Evolutionary conservation across 169 alveolate species (phyloP).

Genomic region (Plasmodium knowlesi): DNA sequence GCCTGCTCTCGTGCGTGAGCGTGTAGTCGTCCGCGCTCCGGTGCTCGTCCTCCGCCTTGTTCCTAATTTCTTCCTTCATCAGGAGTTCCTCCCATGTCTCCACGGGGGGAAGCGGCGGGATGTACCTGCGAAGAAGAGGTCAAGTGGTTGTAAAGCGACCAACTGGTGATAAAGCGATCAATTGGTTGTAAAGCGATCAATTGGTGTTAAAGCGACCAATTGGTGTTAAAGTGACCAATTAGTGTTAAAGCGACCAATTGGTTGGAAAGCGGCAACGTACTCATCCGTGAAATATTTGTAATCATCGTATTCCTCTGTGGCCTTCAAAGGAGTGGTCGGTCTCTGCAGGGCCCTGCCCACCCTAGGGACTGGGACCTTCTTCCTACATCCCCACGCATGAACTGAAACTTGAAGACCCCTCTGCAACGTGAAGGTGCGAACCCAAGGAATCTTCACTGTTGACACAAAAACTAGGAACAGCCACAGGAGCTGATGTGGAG

Average conservation of each 20-base stretch:
- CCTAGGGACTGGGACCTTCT: background rate
- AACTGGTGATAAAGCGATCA: background rate
- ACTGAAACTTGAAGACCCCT: background rate
- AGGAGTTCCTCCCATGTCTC: conserved; percentile 76
- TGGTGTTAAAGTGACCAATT: background rate
- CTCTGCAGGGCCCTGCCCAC: background rate
- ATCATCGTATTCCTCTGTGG: conserved; percentile 60
- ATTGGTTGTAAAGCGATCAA: background rate
- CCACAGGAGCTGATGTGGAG: background rate
- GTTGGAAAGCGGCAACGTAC: background rate
- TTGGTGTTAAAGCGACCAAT: background rate
- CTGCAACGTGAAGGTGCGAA: background rate
- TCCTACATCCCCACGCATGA: background rate
- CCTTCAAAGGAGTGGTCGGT: background rate
- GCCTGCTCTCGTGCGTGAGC: conserved; percentile 63
- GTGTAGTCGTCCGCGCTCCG: conserved; percentile 52
- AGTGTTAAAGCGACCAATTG: background rate
- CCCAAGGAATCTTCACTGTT: background rate
- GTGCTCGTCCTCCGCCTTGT: conserved; percentile 43
- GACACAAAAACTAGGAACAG: background rate
- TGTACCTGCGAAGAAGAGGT: conserved; percentile 11
- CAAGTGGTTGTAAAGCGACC: background rate
- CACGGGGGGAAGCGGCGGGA: conserved; percentile 72
- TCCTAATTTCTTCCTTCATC: conserved; percentile 54
- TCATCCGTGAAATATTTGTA: conserved; percentile 65